Conservation (phyloP, 1,284 basidiomycete genomes). For the Pholiota adiposa region DNA sequence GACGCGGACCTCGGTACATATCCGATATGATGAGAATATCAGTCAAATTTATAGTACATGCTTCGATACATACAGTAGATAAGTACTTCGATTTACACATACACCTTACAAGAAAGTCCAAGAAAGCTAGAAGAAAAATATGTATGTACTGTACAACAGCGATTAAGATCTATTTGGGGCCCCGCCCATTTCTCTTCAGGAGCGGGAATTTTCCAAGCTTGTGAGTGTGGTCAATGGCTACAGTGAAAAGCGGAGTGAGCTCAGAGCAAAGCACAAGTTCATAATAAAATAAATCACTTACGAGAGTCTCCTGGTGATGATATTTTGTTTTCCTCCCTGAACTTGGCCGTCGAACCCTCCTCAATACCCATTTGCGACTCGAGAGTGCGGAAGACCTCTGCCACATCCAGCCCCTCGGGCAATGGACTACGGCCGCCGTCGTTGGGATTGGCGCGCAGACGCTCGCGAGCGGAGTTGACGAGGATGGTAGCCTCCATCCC, state of each 20-base stretch:
- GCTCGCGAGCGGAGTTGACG: conserved; percentile 41
- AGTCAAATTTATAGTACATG: too few species aligned
- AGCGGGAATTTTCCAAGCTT: too few species aligned
- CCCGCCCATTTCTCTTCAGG: neutral
- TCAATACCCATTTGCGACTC: conserved; percentile 19
- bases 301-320: neutral
- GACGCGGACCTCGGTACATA: too few species aligned
- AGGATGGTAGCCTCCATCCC: conserved; percentile 31
- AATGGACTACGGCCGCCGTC: conserved; percentile 33
- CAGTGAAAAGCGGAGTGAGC: neutral
- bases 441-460: conserved; percentile 37
- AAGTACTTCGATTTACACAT: neutral
- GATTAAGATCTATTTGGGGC: neutral
- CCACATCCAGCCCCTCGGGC: conserved; percentile 27
- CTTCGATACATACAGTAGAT: too few species aligned
- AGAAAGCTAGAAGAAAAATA: neutral
- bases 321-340: conserved; percentile 4
- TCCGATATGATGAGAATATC: too few species aligned
- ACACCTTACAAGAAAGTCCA: neutral
- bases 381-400: conserved; percentile 25
- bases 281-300: neutral
- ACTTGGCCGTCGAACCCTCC: conserved; percentile 16
- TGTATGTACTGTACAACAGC: too few species aligned
- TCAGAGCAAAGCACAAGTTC: too few species aligned
- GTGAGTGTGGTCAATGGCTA: neutral